Evolutionary conservation across 1,284 basidiomycete species (phyloP), one percentile per base, ranked within the genome.

Genomic region (Lentinus polychrous): DNA sequence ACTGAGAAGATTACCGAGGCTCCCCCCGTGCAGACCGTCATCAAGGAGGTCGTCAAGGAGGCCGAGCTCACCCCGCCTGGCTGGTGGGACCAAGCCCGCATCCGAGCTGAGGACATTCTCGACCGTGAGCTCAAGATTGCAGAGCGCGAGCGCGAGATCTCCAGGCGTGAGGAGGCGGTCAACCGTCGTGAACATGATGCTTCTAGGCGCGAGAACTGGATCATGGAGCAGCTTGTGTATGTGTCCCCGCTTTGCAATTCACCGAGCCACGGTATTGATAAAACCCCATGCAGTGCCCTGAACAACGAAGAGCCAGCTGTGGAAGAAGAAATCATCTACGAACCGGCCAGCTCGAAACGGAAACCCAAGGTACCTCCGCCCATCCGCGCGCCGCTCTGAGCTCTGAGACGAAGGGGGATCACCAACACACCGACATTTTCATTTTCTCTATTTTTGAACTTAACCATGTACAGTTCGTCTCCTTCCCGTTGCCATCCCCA

Each of bases 171-270:
- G 64, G 87, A 91, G 61, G 75, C 70, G 40, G 79, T 91, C 53
- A 91, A 91, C 60, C 83, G 85, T 46, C 73, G 87, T 49, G 87
- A 91, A 61, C 83, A 88, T 43, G 87, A 91, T 60, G 86, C 86
- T 48, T 81, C 86, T 48, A 79, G 87, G 57, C 85, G 87, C 52
- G 88, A 91, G 64, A 74, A 70, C 37, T 91, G 88, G 87, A 89
- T 91, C 60, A 89, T 91, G 86, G 88, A 91, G 56, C 88, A 91
- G 58, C 78, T 91, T 43, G 81, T 87, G 88, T 91, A 72, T 57
- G 80, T 72, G 17, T 55, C 32, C 18, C 35, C 33, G 36, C 32
- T 40, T n/a, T n/a, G 24, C 11, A 15, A 15, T 49, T 12, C 38
- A 8, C 11, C 2, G 31, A 15, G 27, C n/a, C 42, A 27, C n/a